Evolutionary conservation across 225 moss, liverwort and hornwort genomes (phyloP).

Genomic region (Neckera pumila): DNA sequence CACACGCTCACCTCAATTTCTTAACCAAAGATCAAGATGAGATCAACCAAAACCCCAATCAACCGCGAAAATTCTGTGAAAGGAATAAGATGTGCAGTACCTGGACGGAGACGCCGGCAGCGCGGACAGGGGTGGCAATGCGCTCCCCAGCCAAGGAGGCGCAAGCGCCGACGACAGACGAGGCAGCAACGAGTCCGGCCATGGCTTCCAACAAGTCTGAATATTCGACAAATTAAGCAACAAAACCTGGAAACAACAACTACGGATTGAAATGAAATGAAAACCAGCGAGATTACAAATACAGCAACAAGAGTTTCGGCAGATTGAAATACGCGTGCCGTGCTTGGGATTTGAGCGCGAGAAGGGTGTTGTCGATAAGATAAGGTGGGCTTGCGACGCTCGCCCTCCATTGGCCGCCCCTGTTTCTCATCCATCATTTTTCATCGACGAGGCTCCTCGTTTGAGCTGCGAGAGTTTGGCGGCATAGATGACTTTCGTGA

Average conservation of each 20-base stretch:
- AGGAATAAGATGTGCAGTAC: neutral
- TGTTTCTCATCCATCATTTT: conserved; percentile 7
- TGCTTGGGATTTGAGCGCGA: neutral
- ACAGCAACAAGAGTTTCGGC: neutral
- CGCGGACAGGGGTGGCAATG: conserved; percentile 8
- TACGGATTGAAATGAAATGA: neutral
- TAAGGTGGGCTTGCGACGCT: conserved; percentile 11
- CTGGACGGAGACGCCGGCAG: conserved; percentile 24
- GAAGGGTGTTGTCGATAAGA: conserved; percentile 19
- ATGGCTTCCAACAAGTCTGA: neutral
- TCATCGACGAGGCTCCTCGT: neutral
- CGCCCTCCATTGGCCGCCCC: conserved; percentile 22
- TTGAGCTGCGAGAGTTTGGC: neutral
- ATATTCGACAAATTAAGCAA: conserved; percentile 26
- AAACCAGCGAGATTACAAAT: neutral
- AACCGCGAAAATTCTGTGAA: neutral
- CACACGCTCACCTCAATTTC: neutral
- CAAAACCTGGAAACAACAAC: no score
- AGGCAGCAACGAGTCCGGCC: conserved; percentile 31
- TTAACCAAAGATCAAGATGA: neutral
- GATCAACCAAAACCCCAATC: neutral
- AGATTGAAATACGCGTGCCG: neutral
- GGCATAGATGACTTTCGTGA: neutral
- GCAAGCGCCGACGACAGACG: conserved; percentile 20
- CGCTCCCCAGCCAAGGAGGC: conserved; percentile 27